Evolutionary conservation across 768 basidiomycete genomes (phyloP), one percentile per base, ranked within the genome.

Genomic region (Tylopilus plumbeoviolaceoides): DNA sequence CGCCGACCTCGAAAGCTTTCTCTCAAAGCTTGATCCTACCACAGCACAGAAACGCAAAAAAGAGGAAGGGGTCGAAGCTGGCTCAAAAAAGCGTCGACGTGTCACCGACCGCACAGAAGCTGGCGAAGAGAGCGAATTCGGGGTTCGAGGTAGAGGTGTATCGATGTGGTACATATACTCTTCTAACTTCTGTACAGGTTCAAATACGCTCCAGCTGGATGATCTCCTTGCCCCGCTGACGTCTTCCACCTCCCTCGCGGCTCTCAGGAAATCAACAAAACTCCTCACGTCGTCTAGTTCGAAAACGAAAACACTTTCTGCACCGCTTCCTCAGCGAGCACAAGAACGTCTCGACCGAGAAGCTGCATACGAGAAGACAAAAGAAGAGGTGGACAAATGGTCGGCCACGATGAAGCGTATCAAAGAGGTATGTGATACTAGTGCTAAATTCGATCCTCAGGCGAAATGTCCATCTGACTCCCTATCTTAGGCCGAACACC

Each of bases 301-400:
- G 33, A 86, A 85, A 62, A 75, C 72, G 21, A 77, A 79, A 55
- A 75, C 87, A 0, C 76, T 95, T 7, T 72, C 91, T 5, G 91
- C 91, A 0, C 95, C 95, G 0, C 74, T 99, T 0, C 92, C 92
- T 9, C 84, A 86, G 20, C 81, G 93, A 30, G 81, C 86, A 0
- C 91, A 97, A 66, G 94, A 97, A 55, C 85, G 89, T 41, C 73
- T 98, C 1, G 92, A 97, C 59, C 85, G 95, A 45, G 85, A 93
- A 65, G 95, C 94, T 8, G 95, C 95, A 0, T 97, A 95, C 65
- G 93, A 94, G 62, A 81, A 89, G 70, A 98, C n/a, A n/a, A n/a
- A n/a, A n/a, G n/a, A n/a, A n/a, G n/a, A n/a, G n/a, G n/a, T n/a
- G n/a, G n/a, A n/a, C n/a, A n/a, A n/a, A n/a, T n/a, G n/a, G n/a